These are phyloP conservation scores for Neonectria ditissima DNA, from an alignment of 2,329 filamentous ascomycete genomes.

Conservation along the genomic window DNA sequence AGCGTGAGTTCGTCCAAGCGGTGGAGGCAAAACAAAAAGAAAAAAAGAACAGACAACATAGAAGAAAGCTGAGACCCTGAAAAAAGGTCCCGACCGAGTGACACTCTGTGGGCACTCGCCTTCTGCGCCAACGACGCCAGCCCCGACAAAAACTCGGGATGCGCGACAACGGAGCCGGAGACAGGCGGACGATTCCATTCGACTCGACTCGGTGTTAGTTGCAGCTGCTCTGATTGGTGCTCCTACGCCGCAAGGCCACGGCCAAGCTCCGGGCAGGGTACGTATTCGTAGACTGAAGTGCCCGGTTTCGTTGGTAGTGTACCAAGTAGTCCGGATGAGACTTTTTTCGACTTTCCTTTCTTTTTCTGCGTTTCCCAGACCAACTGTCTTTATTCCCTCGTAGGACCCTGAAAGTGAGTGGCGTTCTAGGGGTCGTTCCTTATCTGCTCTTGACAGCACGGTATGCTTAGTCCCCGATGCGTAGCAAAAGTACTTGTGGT, in stretches of 20 bases:
- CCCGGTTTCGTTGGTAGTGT: background rate
- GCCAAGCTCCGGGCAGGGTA: constrained; percentile 34
- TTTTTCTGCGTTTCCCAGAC: constrained; percentile 31
- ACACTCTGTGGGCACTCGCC: constrained; percentile 6
- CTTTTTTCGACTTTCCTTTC: constrained; percentile 26
- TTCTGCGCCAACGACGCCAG: constrained; percentile 35
- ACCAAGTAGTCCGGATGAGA: constrained; percentile 3
- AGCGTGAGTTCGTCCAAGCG: background rate
- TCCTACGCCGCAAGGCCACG: constrained; percentile 18
- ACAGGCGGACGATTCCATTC: constrained; percentile 20
- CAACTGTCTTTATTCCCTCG: constrained; percentile 24
- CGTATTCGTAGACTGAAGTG: constrained; percentile 5
- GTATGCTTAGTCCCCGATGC: background rate
- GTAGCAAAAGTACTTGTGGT: background rate
- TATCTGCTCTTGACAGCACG: background rate
- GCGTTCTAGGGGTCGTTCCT: background rate
- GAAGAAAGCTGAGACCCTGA: constrained; percentile 8
- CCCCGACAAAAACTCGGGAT: constrained; percentile 47
- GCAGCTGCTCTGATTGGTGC: constrained; percentile 36
- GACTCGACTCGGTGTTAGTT: constrained; percentile 40
- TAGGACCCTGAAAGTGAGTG: constrained; percentile 13
- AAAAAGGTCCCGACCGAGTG: background rate
- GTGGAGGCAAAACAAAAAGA: background rate
- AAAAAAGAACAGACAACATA: background rate
- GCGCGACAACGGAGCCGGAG: constrained; percentile 31